Percentiles rank a stretch among this genome's conserved stretches.
Evolutionary conservation across 192 early-diverging fungal genomes (phyloP).

Genomic region (Oehlia diaphana): DNA sequence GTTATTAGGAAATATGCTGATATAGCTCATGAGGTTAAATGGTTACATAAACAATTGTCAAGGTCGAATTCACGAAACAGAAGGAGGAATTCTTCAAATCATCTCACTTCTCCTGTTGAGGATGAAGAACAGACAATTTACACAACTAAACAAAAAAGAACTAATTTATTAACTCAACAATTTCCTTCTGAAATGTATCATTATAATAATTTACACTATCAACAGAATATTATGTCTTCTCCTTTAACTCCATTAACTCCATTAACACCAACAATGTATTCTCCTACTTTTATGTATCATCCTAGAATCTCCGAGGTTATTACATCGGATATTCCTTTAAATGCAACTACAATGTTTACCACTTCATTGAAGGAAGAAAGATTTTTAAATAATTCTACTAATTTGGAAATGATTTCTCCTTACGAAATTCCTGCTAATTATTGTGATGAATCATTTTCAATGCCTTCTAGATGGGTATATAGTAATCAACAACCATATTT

Average conservation of each 20-base stretch:
- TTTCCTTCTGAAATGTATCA: background rate
- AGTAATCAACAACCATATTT: background rate
- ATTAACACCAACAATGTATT: background rate
- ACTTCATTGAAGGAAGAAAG: background rate
- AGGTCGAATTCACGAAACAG: conserved; percentile 1
- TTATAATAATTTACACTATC: background rate
- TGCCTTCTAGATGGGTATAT: background rate
- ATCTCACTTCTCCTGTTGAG: background rate
- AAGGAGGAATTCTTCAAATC: background rate
- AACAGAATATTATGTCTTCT: background rate
- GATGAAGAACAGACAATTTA: background rate
- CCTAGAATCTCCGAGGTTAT: background rate
- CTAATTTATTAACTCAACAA: background rate
- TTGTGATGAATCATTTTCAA: background rate
- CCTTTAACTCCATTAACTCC: background rate
- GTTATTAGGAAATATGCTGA: conserved; percentile 22
- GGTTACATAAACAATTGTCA: conserved; percentile 23
- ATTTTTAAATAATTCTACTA: background rate
- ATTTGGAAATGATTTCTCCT: background rate
- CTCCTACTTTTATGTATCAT: background rate
- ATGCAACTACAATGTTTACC: background rate
- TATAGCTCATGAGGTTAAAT: conserved; percentile 28
- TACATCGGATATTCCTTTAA: background rate
- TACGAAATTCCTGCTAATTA: background rate
- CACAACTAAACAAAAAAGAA: background rate